Conservation (phyloP, 441 rosid genomes). For the Adansonia rubrostipa region DNA sequence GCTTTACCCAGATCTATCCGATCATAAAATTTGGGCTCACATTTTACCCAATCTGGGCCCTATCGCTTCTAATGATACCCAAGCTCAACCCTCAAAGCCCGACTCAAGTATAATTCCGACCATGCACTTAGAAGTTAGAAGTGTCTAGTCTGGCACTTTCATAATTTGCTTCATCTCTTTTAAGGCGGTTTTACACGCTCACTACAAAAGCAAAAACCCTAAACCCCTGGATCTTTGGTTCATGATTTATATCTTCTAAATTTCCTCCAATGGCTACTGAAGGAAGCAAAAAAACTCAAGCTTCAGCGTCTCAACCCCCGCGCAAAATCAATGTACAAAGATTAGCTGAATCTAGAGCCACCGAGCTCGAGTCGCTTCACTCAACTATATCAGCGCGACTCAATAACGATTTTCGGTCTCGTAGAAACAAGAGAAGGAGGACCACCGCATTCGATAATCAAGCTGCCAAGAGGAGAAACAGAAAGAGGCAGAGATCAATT, state of each 20-base stretch:
- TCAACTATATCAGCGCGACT: conserved; percentile 60
- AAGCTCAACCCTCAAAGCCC: no score
- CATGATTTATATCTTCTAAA: not conserved
- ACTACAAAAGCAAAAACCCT: conserved; percentile 15
- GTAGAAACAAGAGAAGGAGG: conserved; percentile 83
- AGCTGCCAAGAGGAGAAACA: conserved; percentile 52
- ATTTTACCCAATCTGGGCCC: no score
- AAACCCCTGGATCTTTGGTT: conserved; percentile 7
- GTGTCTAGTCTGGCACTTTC: not conserved
- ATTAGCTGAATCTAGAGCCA: conserved; percentile 70
- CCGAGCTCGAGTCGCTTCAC: conserved; percentile 73
- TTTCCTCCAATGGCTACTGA: conserved; percentile 42
- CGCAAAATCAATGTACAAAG: conserved; percentile 65
- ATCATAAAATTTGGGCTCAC: no score
- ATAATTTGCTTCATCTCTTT: not conserved
- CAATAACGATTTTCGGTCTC: conserved; percentile 64
- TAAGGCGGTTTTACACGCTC: not conserved
- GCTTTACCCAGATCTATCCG: no score
- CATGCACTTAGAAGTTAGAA: no score
- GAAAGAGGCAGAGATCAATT: conserved; percentile 46
- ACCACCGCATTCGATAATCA: conserved; percentile 64
- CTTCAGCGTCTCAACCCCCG: conserved; percentile 47
- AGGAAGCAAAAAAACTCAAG: conserved; percentile 41
- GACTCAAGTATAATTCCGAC: no score
- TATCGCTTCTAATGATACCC: no score